A percentile compares a stretch with the other conserved stretches of the same genome.
Evolutionary conservation across 345 rosid species (phyloP).

Genomic region (Gossypium sturtianum): DNA sequence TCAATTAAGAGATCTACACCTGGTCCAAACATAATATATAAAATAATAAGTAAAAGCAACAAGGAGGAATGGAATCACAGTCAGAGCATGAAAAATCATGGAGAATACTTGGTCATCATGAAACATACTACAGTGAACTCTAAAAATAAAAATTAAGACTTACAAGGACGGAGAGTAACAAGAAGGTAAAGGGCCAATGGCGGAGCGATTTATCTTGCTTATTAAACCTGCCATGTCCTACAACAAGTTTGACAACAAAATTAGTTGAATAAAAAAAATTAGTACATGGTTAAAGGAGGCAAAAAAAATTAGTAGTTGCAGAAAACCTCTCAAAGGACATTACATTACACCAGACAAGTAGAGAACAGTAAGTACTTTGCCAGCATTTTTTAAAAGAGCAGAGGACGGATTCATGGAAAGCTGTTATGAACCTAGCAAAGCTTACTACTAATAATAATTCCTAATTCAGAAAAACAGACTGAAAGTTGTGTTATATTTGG

Average conservation of each 20-base stretch:
- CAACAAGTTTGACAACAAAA: conserved; percentile 15
- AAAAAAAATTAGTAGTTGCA: conserved; percentile 1
- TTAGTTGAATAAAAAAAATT: conserved; percentile 9
- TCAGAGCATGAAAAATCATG: neutral
- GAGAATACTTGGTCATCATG: neutral
- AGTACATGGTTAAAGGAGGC: neutral
- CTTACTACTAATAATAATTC: neutral
- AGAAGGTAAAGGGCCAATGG: conserved; percentile 88
- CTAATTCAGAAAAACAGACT: neutral
- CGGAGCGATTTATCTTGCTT: conserved; percentile 96
- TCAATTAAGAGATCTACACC: neutral
- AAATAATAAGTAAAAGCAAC: neutral
- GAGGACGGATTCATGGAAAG: neutral
- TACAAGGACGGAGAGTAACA: conserved; percentile 94
- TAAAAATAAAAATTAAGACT: conserved; percentile 25
- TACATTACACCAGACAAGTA: neutral
- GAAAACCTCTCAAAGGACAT: conserved; percentile 7
- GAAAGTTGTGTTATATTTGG: neutral
- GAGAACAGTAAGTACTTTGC: neutral
- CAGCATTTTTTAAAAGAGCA: neutral
- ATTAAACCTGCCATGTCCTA: conserved; percentile 99
- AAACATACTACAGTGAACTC: conserved; percentile 11
- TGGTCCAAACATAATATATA: neutral
- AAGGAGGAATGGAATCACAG: neutral
- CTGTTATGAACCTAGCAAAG: neutral